Percentiles rank a stretch among this genome's conserved stretches.
Conservation (phyloP, 2,329 filamentous ascomycete genomes). For the Colletotrichum orbiculare region DNA sequence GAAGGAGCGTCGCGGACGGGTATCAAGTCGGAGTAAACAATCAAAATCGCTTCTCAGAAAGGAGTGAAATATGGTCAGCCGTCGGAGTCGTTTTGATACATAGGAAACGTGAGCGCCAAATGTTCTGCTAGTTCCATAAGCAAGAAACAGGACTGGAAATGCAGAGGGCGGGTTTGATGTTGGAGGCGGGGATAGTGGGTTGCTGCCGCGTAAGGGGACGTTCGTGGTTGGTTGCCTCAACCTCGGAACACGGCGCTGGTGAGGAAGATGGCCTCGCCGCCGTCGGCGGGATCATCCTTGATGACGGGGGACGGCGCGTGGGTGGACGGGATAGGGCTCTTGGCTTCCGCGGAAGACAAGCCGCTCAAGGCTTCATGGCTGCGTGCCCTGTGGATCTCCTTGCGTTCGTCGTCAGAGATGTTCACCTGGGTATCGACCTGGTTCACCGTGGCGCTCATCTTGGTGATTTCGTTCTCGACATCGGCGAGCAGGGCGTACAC, state of each 20-base stretch:
- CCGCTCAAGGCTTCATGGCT: conserved; percentile 64
- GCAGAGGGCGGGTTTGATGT: conserved; percentile 7
- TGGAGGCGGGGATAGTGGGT: conserved; percentile 4
- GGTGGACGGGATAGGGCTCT: conserved; percentile 45
- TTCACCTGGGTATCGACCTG: conserved; percentile 48
- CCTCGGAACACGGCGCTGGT: conserved; percentile 39
- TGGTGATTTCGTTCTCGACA: conserved; percentile 70
- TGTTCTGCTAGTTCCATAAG: conserved; percentile 21
- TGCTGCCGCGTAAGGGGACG: neutral
- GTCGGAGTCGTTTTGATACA: conserved; percentile 35
- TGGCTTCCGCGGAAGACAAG: conserved; percentile 39
- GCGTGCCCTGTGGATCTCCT: conserved; percentile 57
- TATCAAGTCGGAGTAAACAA: conserved; percentile 28
- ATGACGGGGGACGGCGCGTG: conserved; percentile 39
- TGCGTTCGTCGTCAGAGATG: conserved; percentile 50
- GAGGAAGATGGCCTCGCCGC: conserved; percentile 35
- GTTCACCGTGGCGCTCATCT: conserved; percentile 48
- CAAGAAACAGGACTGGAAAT: conserved; percentile 20
- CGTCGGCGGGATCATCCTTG: conserved; percentile 30
- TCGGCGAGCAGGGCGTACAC: conserved; percentile 75
- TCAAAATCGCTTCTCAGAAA: conserved; percentile 29
- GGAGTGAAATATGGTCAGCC: conserved; percentile 32
- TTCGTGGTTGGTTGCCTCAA: conserved; percentile 15
- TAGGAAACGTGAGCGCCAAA: conserved; percentile 32
- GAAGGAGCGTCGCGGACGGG: conserved; percentile 35